Evolutionary conservation across 73 alveolate genomes (phyloP).

Genomic region (Diophrys sp.): DNA sequence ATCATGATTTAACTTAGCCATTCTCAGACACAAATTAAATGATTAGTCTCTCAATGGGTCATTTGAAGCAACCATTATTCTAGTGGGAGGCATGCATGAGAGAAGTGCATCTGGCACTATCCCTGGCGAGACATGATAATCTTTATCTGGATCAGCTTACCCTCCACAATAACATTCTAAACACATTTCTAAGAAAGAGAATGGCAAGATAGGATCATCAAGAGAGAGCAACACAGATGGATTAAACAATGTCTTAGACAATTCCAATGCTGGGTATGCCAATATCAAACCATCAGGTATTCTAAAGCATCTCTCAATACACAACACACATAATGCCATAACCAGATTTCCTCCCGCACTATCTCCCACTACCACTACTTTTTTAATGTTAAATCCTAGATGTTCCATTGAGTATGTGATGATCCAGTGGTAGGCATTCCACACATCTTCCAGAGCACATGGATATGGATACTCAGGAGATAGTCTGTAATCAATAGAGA

Average conservation of each 20-base stretch:
- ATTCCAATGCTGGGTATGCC: constrained; percentile 77
- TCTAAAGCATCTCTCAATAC: constrained; percentile 63
- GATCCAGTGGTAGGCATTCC: constrained; percentile 88
- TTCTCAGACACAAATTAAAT: constrained; percentile 22
- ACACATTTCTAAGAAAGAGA: constrained; percentile 70
- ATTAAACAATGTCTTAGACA: constrained; percentile 46
- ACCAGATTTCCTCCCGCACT: constrained; percentile 69
- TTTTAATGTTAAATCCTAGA: constrained; percentile 66
- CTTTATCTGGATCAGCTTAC: constrained; percentile 39
- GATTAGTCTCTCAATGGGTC: constrained; percentile 68
- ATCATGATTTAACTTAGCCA: constrained; percentile 8
- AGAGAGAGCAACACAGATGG: constrained; percentile 68
- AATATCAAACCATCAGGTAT: constrained; percentile 79
- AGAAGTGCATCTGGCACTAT: constrained; percentile 49
- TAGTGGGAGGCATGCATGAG: constrained; percentile 32
- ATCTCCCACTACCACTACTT: constrained; percentile 73
- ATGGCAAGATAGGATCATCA: constrained; percentile 74
- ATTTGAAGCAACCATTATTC: constrained; percentile 46
- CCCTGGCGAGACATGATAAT: constrained; percentile 69
- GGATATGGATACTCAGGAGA: constrained; percentile 87
- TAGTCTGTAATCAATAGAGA: constrained; percentile 88
- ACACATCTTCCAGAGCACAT: constrained; percentile 82
- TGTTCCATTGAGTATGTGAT: constrained; percentile 58
- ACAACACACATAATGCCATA: constrained; percentile 59
- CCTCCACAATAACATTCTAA: constrained; percentile 66